These are phyloP conservation scores for Gracilaria gracilis DNA, from an alignment of 23 red algal genomes.

Conservation along the genomic window DNA sequence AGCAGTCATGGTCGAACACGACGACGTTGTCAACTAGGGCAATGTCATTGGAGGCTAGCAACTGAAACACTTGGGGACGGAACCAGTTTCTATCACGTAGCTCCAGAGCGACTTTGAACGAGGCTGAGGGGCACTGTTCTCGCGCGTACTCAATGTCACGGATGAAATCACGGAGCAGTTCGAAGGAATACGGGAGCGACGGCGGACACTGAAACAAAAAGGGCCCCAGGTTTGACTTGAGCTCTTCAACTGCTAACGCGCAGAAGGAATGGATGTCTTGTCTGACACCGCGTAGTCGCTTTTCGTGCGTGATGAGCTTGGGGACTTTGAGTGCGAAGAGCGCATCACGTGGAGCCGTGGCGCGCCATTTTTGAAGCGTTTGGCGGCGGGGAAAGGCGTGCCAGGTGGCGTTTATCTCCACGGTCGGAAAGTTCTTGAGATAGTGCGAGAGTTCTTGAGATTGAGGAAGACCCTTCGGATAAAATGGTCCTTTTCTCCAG, in stretches of 20 bases:
- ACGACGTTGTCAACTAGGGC: conserved; percentile 47
- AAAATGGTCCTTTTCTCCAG: conserved; percentile 40
- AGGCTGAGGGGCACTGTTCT: neutral
- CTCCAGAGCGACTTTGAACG: conserved; percentile 27
- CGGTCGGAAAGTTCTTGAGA: conserved; percentile 9
- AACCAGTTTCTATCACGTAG: conserved; percentile 26
- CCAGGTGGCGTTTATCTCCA: conserved; percentile 51
- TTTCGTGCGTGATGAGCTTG: conserved; percentile 39
- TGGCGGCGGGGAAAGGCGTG: conserved; percentile 43
- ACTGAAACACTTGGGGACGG: neutral
- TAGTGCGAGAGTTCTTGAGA: conserved; percentile 32
- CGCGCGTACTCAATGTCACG: conserved; percentile 8
- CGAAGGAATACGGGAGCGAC: conserved; percentile 24
- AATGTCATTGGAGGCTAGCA: conserved; percentile 24
- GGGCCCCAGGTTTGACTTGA: conserved; percentile 25
- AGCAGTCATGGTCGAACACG: conserved; percentile 25
- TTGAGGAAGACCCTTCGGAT: conserved; percentile 10
- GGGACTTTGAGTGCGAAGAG: conserved; percentile 34
- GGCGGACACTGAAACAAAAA: conserved; percentile 46
- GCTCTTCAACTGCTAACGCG: neutral
- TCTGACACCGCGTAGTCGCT: neutral
- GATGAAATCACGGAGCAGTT: conserved; percentile 13
- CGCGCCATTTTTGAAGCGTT: conserved; percentile 41
- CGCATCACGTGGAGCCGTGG: neutral
- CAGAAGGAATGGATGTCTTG: conserved; percentile 23